These are phyloP conservation scores for Termitomyces bulborhizus DNA, from an alignment of 768 basidiomycete genomes.

Conservation along the genomic window DNA sequence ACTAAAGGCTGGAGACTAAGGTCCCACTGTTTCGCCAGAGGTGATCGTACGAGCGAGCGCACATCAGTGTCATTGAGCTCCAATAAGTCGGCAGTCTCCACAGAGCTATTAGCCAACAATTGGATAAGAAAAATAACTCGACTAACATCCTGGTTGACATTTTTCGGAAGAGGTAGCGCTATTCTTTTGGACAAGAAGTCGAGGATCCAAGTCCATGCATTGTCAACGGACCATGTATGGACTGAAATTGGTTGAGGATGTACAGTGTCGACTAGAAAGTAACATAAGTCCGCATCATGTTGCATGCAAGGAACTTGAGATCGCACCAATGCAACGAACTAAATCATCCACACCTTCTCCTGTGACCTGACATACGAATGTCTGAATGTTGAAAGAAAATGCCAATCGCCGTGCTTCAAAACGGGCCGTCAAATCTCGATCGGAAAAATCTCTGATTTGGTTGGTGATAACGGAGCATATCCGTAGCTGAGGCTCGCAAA, in stretches of 20 bases:
- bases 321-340: neutral
- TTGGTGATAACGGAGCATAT: neutral
- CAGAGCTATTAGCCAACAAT: neutral
- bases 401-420: neutral
- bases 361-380: too few species aligned
- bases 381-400: neutral
- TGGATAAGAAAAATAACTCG: neutral
- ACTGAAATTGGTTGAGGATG: neutral
- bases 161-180: neutral
- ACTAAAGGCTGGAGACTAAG: neutral
- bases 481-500: neutral
- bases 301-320: too few species aligned
- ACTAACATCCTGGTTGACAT: neutral
- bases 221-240: neutral
- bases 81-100: neutral
- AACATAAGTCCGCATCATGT: neutral
- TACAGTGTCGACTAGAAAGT: neutral
- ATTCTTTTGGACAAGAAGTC: neutral
- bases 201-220: neutral
- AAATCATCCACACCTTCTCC: neutral
- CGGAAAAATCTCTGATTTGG: neutral
- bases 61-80: conserved; percentile 1
- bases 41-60: neutral
- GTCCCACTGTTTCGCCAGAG: neutral
- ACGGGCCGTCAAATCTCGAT: neutral